Evolutionary conservation across 73 alveolate genomes (phyloP), one percentile per base, ranked within the genome.

Genomic region (Paramecium tetraurelia): DNA sequence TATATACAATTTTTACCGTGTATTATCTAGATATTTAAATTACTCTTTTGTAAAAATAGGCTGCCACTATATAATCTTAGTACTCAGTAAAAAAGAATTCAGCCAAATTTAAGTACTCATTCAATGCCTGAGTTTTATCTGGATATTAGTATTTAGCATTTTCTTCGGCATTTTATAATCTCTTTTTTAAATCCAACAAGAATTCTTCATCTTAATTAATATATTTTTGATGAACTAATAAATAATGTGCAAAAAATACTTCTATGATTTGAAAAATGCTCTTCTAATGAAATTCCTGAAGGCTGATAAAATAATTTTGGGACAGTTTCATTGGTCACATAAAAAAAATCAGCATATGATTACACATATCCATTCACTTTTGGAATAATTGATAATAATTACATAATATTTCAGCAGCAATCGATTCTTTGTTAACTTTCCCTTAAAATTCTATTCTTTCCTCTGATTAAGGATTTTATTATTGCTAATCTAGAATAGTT

Each of bases 321-420:
- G 29, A 80, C 70, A 7, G 71, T 76, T 43, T 76, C 89, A 76
- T 76, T 76, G 4, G 93, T 87, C 31, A 87, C 75, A 31, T 87
- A 87, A 53, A 87, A 87, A 59, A 87, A 87, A 87, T 87, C 93
- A 35, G 70, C 46, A 71, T 69, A 87, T 10, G 89, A 68, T 57
- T 87, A 87, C 43, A 87, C 93, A 69, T 87, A 87, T 21, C 93
- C 93, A 43, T 87, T 59, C 59, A 43, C 93, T 87, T 36, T 20
- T n/a, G 40, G 16, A 2, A 12, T 48, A 14, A 48, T 10, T 22
- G 2, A 16, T 43, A 87, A 40, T 10, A n/a, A 31, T 33, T 63
- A 86, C 85, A 43, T 33, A 86, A 21, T 21, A 86, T 86, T 35
- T 86, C 83, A 21, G 68, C 27, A 24, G 59, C 68, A n/a, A 76